Conservation (phyloP, 768 basidiomycete species). For the Trametes elegans region DNA sequence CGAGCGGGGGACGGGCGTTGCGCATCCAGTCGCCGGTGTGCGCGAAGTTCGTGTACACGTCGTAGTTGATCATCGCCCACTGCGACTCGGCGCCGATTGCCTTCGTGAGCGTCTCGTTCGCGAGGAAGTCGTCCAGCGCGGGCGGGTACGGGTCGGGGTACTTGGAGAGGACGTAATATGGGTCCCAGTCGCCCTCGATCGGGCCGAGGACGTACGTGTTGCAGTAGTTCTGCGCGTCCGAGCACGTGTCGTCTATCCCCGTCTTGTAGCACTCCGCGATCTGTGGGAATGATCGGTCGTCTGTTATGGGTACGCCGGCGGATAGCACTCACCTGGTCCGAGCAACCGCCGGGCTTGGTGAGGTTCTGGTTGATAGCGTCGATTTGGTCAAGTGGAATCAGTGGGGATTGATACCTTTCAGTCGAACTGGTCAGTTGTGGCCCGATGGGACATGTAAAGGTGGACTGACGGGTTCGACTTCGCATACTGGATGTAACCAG, state of each 20-base stretch:
- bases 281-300: conserved; percentile 27
- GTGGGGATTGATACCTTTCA: conserved; percentile 49
- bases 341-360: conserved; percentile 45
- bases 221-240: conserved; percentile 56
- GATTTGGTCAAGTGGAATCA: conserved; percentile 48
- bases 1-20: conserved; percentile 44
- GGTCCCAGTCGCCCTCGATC: conserved; percentile 54
- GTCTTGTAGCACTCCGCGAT: conserved; percentile 53
- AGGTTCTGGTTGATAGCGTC: conserved; percentile 48
- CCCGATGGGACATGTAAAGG: background rate
- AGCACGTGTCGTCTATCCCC: conserved; percentile 47
- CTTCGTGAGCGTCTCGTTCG: conserved; percentile 27
- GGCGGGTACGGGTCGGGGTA: conserved; percentile 52
- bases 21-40: conserved; percentile 59
- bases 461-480: conserved; percentile 41
- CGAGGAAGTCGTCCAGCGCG: conserved; percentile 32
- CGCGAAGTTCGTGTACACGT: conserved; percentile 48
- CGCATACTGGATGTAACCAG: conserved; percentile 56
- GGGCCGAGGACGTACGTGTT: conserved; percentile 54
- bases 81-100: conserved; percentile 44
- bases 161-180: conserved; percentile 46
- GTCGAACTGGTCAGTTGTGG: background rate
- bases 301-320: background rate
- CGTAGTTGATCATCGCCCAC: conserved; percentile 40
- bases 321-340: conserved; percentile 35